Base-by-base conservation (phyloP, 768 basidiomycete species). In the Lentinus brumalis region DNA sequence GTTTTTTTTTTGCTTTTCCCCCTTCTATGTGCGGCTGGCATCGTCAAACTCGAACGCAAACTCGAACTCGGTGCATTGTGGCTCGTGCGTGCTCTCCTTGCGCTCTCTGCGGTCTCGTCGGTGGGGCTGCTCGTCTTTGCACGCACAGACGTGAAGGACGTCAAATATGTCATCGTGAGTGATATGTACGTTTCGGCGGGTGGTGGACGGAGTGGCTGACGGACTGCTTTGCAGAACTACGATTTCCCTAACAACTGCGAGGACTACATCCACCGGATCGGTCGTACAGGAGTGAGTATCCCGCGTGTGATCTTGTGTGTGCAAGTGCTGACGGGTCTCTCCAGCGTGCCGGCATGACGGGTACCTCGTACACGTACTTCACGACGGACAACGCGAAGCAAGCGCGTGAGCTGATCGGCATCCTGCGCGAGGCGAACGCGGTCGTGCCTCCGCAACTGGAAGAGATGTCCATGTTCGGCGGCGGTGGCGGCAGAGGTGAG, bases 181-280 rank as follows among this genome's bases (percentile, higher is more conserved):
- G 55, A 10, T 46, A 8, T 55, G 35, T 7, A 2, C 21, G 21
- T 26, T 26, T 26, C 21, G 21, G 21, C 21, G 21, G 21, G 2
- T 26, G 21, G 21, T 2, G 2, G 21, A 26, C 21, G 21, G 21
- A 26, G 16, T 53, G 12, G 0, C 49, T 64, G 42, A 62, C 51
- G 35, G 44, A 42, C 3, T 39, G 56, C 39, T n/a, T 46, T 53
- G 3, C 66, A 96, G 94, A 95, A 95, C 77, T 96, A 92, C 74
- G 96, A 98, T 74, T 97, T 98, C 81, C 95, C 96, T 1, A 97
- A 97, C 78, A 96, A 96, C 72, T 93, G 92, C 70, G 95, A 96
- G 79, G 96, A 97, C 76, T 98, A 98, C 76, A 94, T 98, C 62
- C 96, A 99, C 78, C 94, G 96, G 67, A 99, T 99, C 70, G 97